phyloP scores from a whole-genome alignment of 78 protist species.

The Paulinella micropora region DNA sequence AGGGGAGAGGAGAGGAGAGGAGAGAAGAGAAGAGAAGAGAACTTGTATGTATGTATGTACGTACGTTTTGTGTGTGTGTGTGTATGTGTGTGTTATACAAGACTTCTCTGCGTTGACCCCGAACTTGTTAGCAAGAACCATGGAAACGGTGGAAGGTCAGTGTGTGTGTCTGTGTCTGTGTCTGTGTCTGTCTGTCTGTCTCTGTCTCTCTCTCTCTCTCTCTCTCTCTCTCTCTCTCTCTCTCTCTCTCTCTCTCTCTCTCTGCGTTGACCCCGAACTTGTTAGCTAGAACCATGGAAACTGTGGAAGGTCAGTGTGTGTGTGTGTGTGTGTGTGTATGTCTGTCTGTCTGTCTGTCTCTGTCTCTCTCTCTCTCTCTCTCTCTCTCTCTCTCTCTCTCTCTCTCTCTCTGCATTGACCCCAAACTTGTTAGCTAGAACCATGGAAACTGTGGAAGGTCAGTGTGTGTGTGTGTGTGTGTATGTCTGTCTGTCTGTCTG shows the following conservation, averaged over 20 bases:
- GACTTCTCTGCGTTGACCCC: constrained; percentile 98
- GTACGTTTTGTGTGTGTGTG: too few species aligned
- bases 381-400: constrained; percentile 5
- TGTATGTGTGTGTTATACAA: constrained; percentile 2
- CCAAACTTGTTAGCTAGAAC: constrained; percentile 95
- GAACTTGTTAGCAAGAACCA: constrained; percentile 86
- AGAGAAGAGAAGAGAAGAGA: too few species aligned
- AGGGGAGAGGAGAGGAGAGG: too few species aligned
- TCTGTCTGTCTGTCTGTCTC: constrained; percentile 5
- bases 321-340: too few species aligned
- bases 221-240: constrained; percentile 7
- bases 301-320: too few species aligned
- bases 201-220: constrained; percentile 3
- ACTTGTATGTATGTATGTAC: too few species aligned
- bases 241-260: constrained; percentile 8
- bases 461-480: background rate
- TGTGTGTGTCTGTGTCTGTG: constrained; percentile 1
- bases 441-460: constrained; percentile 57
- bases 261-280: constrained; percentile 95
- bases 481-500: background rate
- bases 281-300: constrained; percentile 93
- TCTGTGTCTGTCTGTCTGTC: constrained; percentile 1
- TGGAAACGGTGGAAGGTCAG: constrained; percentile 57
- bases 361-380: constrained; percentile 7
- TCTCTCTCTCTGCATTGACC: constrained; percentile 80